Evolutionary conservation across 768 basidiomycete species (phyloP).

Genomic region (Russula sp.): DNA sequence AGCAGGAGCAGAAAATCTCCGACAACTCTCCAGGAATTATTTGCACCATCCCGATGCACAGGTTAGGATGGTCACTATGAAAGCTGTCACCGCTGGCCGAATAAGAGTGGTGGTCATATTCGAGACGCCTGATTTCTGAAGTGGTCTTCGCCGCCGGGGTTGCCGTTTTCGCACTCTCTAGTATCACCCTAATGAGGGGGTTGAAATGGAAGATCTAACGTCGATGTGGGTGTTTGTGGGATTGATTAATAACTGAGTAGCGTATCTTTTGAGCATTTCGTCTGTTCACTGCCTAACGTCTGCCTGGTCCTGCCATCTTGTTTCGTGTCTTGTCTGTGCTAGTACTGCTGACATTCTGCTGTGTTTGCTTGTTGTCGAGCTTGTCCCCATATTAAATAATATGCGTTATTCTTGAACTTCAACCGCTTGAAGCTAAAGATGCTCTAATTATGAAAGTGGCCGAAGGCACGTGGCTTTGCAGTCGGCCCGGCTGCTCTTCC

Average conservation of each 20-base stretch:
- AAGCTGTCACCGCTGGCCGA: not conserved
- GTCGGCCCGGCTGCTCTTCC: no score
- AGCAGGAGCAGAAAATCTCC: not conserved
- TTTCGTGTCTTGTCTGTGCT: not conserved
- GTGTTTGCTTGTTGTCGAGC: not conserved
- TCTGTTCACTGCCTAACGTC: not conserved
- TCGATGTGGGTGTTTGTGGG: no score
- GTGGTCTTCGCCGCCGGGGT: not conserved
- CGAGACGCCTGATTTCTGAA: not conserved
- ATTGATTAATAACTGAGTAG: no score
- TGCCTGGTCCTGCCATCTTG: not conserved
- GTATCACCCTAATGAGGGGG: not conserved
- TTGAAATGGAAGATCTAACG: not conserved
- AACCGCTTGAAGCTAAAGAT: no score
- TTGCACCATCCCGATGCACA: not conserved
- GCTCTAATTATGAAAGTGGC: no score
- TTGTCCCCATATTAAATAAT: not conserved
- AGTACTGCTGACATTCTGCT: not conserved
- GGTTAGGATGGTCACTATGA: not conserved
- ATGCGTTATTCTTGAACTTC: no score
- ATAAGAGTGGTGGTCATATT: constrained; percentile 6
- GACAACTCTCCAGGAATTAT: not conserved
- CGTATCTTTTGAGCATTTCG: no score
- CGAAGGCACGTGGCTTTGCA: no score
- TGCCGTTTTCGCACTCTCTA: not conserved